A percentile compares a stretch with the other conserved stretches of the same genome.
phyloP scores from a whole-genome alignment of 1,139 yeast genomes.

The Taphrina flavorubra region DNA sequence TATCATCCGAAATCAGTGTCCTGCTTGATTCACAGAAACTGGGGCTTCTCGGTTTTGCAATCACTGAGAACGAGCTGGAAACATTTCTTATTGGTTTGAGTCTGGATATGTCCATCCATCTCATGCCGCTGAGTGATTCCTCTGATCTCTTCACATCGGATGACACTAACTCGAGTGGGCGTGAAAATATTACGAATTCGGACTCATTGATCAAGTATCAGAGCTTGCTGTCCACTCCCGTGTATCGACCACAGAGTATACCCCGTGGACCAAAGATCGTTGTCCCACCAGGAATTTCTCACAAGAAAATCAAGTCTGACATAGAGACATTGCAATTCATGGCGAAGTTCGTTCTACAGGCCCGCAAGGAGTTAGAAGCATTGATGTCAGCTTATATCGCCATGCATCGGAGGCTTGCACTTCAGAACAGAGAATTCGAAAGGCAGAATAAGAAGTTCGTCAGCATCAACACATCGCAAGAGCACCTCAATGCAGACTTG shows the following conservation, averaged over 20 bases:
- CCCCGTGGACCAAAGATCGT: slow-evolving; percentile 18
- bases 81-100: slow-evolving; percentile 12
- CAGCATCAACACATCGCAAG: not conserved
- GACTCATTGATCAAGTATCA: slow-evolving; percentile 15
- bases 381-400: slow-evolving; percentile 17
- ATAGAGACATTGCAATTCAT: slow-evolving; percentile 40
- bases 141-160: not conserved
- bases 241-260: slow-evolving; percentile 12
- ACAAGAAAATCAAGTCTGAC: slow-evolving; percentile 12
- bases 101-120: slow-evolving; percentile 3
- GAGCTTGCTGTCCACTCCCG: slow-evolving; percentile 19
- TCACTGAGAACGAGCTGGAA: slow-evolving; percentile 11
- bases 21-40: slow-evolving; percentile 23
- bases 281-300: slow-evolving; percentile 9
- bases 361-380: slow-evolving; percentile 24
- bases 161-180: not conserved
- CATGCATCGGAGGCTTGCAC: slow-evolving; percentile 35
- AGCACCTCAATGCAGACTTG: not conserved
- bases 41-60: slow-evolving; percentile 10
- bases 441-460: slow-evolving; percentile 39
- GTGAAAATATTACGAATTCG: not conserved
- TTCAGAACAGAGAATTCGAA: slow-evolving; percentile 33
- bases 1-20: slow-evolving; percentile 9
- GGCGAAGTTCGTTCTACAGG: slow-evolving; percentile 32
- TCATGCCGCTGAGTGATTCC: not conserved